A percentile compares a stretch with the other conserved stretches of the same genome.
Evolutionary conservation across 805 yeast genomes (phyloP).

Genomic region (Candida multigemmis): DNA sequence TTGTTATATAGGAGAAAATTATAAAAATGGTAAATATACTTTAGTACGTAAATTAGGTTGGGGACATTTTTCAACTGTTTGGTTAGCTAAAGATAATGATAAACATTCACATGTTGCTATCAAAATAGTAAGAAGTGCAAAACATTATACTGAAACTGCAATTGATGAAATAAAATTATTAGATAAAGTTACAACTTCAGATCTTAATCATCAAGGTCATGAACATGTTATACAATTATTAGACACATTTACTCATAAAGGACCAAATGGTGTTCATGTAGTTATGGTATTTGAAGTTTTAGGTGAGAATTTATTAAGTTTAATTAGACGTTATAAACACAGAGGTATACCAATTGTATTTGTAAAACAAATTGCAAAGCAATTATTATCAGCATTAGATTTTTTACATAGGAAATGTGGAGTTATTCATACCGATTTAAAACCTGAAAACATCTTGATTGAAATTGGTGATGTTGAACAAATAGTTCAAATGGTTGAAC

Average conservation of each 20-base stretch:
- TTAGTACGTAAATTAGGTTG: slow-evolving; percentile 90
- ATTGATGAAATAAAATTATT: slow-evolving; percentile 83
- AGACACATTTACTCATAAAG: slow-evolving; percentile 79
- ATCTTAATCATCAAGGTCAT: slow-evolving; percentile 70
- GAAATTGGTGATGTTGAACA: slow-evolving; percentile 80
- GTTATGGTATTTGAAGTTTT: slow-evolving; percentile 97
- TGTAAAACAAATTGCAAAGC: slow-evolving; percentile 78
- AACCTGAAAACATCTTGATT: slow-evolving; percentile 55
- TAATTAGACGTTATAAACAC: slow-evolving; percentile 70
- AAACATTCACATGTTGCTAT: slow-evolving; percentile 76
- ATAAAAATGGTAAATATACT: slow-evolving; percentile 66
- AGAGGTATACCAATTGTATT: slow-evolving; percentile 70
- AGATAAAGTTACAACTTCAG: slow-evolving; percentile 54
- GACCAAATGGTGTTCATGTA: slow-evolving; percentile 88
- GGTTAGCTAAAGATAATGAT: slow-evolving; percentile 66
- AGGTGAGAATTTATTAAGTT: slow-evolving; percentile 85
- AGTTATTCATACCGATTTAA: slow-evolving; percentile 43
- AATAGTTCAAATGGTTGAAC: slow-evolving; percentile 60
- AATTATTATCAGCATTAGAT: slow-evolving; percentile 63
- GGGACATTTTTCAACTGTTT: slow-evolving; percentile 97
- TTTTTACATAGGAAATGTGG: slow-evolving; percentile 67
- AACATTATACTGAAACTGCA: slow-evolving; percentile 89
- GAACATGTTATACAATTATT: slow-evolving; percentile 69
- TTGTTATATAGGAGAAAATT: slow-evolving; percentile 77
- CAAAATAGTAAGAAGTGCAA: slow-evolving; percentile 87